Evolutionary conservation across 2,329 filamentous ascomycete genomes (phyloP), one percentile per base, ranked within the genome.

Genomic region (Samsoniella hepiali): DNA sequence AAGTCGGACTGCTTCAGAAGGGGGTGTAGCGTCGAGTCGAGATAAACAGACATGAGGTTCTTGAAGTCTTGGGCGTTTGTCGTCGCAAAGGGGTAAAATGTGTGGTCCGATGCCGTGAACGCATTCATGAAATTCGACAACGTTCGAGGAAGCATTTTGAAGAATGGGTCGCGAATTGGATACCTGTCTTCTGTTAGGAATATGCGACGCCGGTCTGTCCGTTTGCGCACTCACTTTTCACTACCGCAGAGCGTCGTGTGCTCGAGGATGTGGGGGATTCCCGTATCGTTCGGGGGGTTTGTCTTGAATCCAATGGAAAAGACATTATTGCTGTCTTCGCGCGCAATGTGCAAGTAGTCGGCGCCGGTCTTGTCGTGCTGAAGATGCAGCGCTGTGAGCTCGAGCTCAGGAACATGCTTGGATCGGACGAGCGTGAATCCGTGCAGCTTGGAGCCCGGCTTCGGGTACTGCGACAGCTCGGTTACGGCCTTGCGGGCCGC

Each of bases 61-160:
- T 91, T 91, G 77, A 95, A 99, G 72, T 99, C 95, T 74, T 97
- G 92, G 27, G 87, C 82, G 72, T 99, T 99, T 31, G 95, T 99
- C 2, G 95, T 99, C 63, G 95, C 93, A 76, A 99, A 99, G 2
- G 95, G 95, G 73, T 99, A 99, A 69, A 92, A 96, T 11, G 95
- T 99, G 75, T 99, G 93, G 72, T 98, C 94, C 29, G 93, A 90
- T 32, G 93, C 93, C 49, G 95, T 99, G 74, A 98, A 97, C 65
- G 95, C 95, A 76, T 99, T 99, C 95, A 99, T 99, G 74, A 97
- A 99, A 77, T 98, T 99, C 67, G 95, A 97, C n/a, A 99, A 84
- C 5, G 95, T 97, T 69, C 95, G 88, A 29, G 95, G 95, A 32
- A 99, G 85, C 95, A 99, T 99, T 84, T 98, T 99, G 83, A 99